Base-by-base conservation (phyloP, 345 rosid genomes). In the Eucalyptus cloeziana region DNA sequence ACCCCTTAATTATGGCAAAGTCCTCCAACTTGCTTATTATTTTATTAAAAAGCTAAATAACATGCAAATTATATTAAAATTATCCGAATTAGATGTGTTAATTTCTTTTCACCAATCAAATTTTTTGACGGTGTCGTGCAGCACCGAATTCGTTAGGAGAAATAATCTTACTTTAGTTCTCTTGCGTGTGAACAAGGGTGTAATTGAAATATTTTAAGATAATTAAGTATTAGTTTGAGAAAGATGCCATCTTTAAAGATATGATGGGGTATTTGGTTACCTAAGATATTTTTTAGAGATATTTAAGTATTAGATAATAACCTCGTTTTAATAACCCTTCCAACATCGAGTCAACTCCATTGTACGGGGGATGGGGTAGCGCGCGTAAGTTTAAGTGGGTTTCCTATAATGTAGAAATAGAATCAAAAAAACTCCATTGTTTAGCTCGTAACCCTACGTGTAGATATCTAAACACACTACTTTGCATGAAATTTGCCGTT, bases 391-490 rank as follows among this genome's bases (percentile, higher is more conserved):
- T n/a, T n/a, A n/a, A n/a, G n/a, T n/a, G n/a, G n/a, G n/a, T n/a
- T n/a, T n/a, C n/a, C n/a, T n/a, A n/a, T n/a, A n/a, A n/a, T n/a
- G n/a, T n/a, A n/a, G n/a, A n/a, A n/a, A n/a, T n/a, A n/a, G n/a
- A n/a, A n/a, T n/a, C n/a, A n/a, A n/a, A n/a, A n/a, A n/a, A 62
- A 62, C 69, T 62, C 69, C 7, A 6, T 3, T 62, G 31, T 30
- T 6, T 62, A 62, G 69, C 8, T 4, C 33, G 33, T 62, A 27
- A 27, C 6, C 69, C 8, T 62, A 0, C 0, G 2, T 60, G 31
- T 27, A 13, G 31, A 27, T 60, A 60, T 60, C 69, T 13, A 27
- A 62, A 27, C n/a, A 12, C 4, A 60, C 16, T 60, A 6, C 33
- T 60, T 27, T 12, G 4, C 31, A 13, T 5, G 69, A 60, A 12